Evolutionary conservation across 108 stramenopile species (phyloP).

Genomic region (Schizochytrium sp.): DNA sequence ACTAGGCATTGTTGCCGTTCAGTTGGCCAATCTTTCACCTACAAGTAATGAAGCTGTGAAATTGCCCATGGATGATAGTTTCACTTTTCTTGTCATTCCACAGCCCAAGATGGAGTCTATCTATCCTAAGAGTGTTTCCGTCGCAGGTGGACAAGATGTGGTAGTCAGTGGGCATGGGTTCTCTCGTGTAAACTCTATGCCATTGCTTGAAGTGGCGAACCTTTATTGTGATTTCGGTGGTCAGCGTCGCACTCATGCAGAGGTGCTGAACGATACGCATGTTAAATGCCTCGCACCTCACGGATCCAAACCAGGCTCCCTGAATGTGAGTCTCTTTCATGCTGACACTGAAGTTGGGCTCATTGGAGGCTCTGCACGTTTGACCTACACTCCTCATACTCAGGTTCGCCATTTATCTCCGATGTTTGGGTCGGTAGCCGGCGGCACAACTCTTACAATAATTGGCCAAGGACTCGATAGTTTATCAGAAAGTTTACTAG

Average conservation of each 20-base stretch:
- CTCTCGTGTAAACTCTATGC: neutral
- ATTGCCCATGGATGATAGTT: neutral
- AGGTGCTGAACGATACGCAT: neutral
- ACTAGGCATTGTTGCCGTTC: no score
- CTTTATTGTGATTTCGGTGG: neutral
- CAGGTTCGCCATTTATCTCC: neutral
- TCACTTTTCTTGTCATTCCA: neutral
- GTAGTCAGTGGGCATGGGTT: neutral
- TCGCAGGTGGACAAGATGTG: neutral
- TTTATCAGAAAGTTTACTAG: neutral
- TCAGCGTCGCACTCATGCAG: neutral
- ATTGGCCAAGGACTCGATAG: neutral
- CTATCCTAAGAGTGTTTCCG: neutral
- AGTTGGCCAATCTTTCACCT: no score
- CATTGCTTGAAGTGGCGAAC: neutral
- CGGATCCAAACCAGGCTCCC: neutral
- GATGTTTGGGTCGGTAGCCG: neutral
- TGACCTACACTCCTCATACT: neutral
- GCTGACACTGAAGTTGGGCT: neutral
- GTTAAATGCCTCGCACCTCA: neutral
- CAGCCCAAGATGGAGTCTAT: neutral
- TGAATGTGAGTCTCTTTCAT: neutral
- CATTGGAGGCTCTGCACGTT: neutral
- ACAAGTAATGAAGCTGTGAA: neutral
- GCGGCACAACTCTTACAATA: neutral